A percentile compares a stretch with the other conserved stretches of the same genome.
These are phyloP conservation scores for Boletus insuetus DNA, from an alignment of 768 basidiomycete genomes.

Conservation along the genomic window DNA sequence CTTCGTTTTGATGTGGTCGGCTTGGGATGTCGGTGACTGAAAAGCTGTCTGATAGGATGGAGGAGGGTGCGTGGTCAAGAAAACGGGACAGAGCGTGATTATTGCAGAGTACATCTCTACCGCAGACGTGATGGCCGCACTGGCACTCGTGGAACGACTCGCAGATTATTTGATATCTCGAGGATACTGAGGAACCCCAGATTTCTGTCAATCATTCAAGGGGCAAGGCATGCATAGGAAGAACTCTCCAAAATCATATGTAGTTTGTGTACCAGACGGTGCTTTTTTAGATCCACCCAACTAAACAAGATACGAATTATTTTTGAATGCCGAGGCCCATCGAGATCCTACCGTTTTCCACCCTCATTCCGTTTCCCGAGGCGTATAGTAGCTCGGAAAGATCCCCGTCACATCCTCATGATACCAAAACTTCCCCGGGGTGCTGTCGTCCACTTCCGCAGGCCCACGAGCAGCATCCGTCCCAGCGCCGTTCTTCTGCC, in stretches of 20 bases:
- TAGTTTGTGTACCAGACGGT: neutral
- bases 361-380: slow-evolving; percentile 9
- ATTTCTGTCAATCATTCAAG: neutral
- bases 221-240: neutral
- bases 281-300: neutral
- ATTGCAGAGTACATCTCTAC: slow-evolving; percentile 21
- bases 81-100: slow-evolving; percentile 25
- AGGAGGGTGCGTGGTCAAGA: slow-evolving; percentile 26
- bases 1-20: neutral
- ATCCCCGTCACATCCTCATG: slow-evolving; percentile 52
- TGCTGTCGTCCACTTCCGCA: slow-evolving; percentile 2
- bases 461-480: neutral
- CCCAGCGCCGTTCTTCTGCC: slow-evolving; percentile 25
- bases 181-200: slow-evolving; percentile 17
- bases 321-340: neutral
- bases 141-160: slow-evolving; percentile 21
- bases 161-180: slow-evolving; percentile 23
- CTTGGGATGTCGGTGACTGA: neutral
- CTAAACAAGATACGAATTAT: neutral
- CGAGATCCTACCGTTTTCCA: neutral
- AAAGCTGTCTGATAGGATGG: slow-evolving; percentile 8
- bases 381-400: slow-evolving; percentile 52
- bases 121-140: slow-evolving; percentile 3
- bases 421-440: slow-evolving; percentile 48
- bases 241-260: neutral